Base-by-base conservation (phyloP, 371 early-diverging fungal genomes). In the Apophysomyces ossiformis region DNA sequence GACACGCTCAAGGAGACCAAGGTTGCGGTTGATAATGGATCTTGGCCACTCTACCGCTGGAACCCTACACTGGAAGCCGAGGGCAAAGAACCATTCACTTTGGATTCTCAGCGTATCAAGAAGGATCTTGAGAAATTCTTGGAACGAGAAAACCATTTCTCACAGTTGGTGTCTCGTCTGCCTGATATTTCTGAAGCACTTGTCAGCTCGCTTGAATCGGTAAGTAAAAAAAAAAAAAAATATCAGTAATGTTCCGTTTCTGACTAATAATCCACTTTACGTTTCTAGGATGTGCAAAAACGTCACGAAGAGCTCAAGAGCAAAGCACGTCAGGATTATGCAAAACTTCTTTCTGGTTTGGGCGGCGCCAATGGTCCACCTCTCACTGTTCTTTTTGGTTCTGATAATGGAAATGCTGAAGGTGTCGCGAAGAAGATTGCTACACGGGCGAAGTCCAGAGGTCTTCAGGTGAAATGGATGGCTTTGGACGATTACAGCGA, bases 1-100 rank as follows among this genome's bases (percentile, higher is more conserved):
- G 90, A 82, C 7, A 85, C 88, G 18, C 78, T 97, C 73, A 91
- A 93, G 83, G 91, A 94, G 78, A 90, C 93, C 63, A 96, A 97
- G 87, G 73, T 89, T 47, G 92, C 93, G 12, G 91, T 97, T 60
- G 96, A 97, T 69, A 86, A 85, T 61, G 96, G 96, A 18, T 84
- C 92, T 61, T 96, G 96, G 95, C 95, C 97, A 26, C 78, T 97
- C 64, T 97, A 95, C 85, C 92, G 97, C 63, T 97, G 94, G 93
- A 89, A 94, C 74, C 97, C 97, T 58, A 62, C 77, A 12, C 60
- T 85, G 57, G 83, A 86, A 37, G 79, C 73, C 46, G 77, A 89
- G 65, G 81, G 83, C 44, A 82, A 89, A 67, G 85, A 84, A 58
- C 83, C 90, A 43, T 95, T 96, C 83, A 72, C 80, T 57, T 81